Percentiles rank a stretch among this genome's conserved stretches.
These are phyloP conservation scores for Atkinsonella texensis DNA, from an alignment of 2,329 filamentous ascomycete genomes.

Conservation along the genomic window DNA sequence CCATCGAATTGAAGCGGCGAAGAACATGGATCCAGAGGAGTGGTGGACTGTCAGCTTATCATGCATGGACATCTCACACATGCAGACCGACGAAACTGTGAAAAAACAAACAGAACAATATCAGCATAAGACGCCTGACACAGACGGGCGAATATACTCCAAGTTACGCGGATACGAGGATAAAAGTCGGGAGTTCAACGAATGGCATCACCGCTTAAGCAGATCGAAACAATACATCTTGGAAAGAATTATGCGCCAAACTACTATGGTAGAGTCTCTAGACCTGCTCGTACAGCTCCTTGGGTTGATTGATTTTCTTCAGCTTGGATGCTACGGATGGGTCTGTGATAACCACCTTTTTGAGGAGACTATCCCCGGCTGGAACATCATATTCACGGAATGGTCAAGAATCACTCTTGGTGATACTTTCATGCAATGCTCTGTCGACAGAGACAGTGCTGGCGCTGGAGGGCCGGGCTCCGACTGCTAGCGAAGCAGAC, in stretches of 20 bases:
- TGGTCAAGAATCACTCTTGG: conserved; percentile 1
- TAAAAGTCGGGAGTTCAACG: neutral
- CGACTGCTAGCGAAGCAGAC: conserved; percentile 2
- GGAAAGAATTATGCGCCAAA: neutral
- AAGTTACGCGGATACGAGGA: conserved; percentile 4
- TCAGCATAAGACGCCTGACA: conserved; percentile 4
- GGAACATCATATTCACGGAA: neutral
- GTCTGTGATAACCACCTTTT: conserved; percentile 1
- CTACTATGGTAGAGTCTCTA: conserved; percentile 1
- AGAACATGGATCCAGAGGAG: neutral
- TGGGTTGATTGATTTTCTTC: conserved; percentile 3
- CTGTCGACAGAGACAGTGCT: conserved; percentile 6
- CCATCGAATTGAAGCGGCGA: conserved; percentile 2
- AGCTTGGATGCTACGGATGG: conserved; percentile 1
- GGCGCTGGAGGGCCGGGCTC: conserved; percentile 1
- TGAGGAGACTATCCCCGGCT: conserved; percentile 1
- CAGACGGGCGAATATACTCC: conserved; percentile 4
- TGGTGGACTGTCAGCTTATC: conserved; percentile 3
- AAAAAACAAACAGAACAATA: conserved; percentile 5
- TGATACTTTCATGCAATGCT: neutral
- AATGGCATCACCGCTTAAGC: conserved; percentile 4
- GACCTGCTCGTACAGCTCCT: conserved; percentile 3
- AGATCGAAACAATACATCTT: conserved; percentile 3
- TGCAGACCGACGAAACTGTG: neutral
- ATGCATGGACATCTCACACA: neutral